Base-by-base conservation (phyloP, 495 filamentous ascomycete species). In the Tetracladium setigerum region DNA sequence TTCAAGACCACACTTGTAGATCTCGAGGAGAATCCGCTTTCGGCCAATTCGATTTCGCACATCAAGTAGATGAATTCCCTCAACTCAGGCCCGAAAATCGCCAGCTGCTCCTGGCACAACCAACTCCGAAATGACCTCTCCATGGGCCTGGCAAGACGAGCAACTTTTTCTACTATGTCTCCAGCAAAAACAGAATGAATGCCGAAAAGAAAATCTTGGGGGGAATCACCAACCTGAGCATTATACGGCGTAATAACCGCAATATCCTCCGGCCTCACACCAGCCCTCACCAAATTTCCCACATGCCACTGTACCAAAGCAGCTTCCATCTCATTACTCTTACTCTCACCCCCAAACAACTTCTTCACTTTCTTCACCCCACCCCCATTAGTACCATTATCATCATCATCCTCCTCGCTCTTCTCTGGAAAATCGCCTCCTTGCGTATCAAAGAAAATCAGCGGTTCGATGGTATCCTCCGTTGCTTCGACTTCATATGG, bases 241-340 rank as follows among this genome's bases (percentile, higher is more conserved):
- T 95, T 95, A 62, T 99, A 99, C 37, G 92, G 92, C 22, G 92
- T 96, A 17, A 98, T 81, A 8, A 99, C 83, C 0, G 92, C 92
- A 36, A 99, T 87, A 57, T 95, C 87, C 55, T 86, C 83, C 1
- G 85, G 68, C 42, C 66, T 70, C 10, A 97, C 77, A 0, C 92
- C 92, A 0, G 89, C 85, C 12, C 76, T 71, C n/a, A 95, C 72
- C 41, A 97, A 68, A 27, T 71, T 72, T 15, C 71, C 61, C 18
- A 95, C 86, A 60, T 99, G 90, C 55, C 72, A 62, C 32, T 71
- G 74, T 8, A 91, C 89, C 30, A 99, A 69, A 37, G 81, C 72
- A 1, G 88, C 92, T 62, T 99, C 92, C 72, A 86, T 82, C 57
- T 86, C 84, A 60, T 99, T 99, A 63, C 86, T 89, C 63, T 94